Evolutionary conservation across 495 filamentous ascomycete species (phyloP).

Genomic region (Schizothecium vesticola): DNA sequence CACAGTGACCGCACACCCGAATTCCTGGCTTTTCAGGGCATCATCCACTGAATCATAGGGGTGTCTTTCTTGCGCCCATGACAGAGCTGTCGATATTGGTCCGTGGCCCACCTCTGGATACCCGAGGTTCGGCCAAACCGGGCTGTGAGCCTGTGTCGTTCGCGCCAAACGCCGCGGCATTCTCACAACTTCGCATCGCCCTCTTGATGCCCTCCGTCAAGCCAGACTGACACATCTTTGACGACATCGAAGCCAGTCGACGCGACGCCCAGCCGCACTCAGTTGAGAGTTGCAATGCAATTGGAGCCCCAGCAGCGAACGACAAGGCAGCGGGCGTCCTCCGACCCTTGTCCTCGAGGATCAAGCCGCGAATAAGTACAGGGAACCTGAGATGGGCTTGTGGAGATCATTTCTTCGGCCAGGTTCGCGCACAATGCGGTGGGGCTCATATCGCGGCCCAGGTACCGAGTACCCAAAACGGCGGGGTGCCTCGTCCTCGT

Average conservation of each 20-base stretch:
- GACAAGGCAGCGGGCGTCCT: slow-evolving; percentile 3
- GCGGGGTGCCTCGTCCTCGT: no score
- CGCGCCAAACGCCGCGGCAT: slow-evolving; percentile 6
- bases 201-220: slow-evolving; percentile 5
- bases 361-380: slow-evolving; percentile 5
- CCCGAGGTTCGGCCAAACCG: no score
- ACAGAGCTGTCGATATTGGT: neutral
- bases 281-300: slow-evolving; percentile 5
- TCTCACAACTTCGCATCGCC: slow-evolving; percentile 3
- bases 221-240: slow-evolving; percentile 18
- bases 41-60: neutral
- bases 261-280: slow-evolving; percentile 16
- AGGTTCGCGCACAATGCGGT: neutral
- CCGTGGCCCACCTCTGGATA: no score
- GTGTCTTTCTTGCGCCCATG: neutral
- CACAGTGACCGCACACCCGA: neutral
- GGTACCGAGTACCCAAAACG: neutral
- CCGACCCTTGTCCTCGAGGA: slow-evolving; percentile 25
- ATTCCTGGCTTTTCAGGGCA: neutral
- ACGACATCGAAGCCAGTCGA: slow-evolving; percentile 25
- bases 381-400: neutral
- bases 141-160: neutral
- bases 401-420: neutral
- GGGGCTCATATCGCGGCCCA: neutral
- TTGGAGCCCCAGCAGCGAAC: slow-evolving; percentile 3